Base-by-base conservation (phyloP, 805 yeast genomes). In the Kregervanrija delftensis region DNA sequence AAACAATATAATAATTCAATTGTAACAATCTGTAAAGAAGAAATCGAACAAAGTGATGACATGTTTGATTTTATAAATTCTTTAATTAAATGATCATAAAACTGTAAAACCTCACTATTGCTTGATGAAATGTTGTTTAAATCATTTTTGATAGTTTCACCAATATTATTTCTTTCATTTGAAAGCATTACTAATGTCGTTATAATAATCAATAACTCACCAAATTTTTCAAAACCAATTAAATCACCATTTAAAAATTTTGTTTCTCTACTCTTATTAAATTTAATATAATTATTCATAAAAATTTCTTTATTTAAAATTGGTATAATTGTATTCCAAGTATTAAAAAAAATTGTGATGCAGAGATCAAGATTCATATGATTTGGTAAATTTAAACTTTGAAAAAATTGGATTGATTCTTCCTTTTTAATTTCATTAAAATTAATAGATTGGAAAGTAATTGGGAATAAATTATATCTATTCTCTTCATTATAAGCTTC, bases 261-360 rank as follows among this genome's bases (percentile, higher is more conserved):
- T 30, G 55, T 43, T 48, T 78, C 83, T 30, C 79, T 55, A 13
- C 77, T 63, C 39, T 66, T 64, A 16, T 67, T 64, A 39, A 81
- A 70, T 28, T 61, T 65, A 28, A 69, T 54, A 58, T 85, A 87
- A 49, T 78, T 77, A 16, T 68, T 66, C 57, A 83, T 68, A 55
- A 89, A 89, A n/a, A 78, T 72, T 37, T 76, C 76, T 50, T 79
- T 78, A 59, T 86, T 86, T 43, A 89, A 57, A 12, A 86, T 69
- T 0, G 96, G 95, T 16, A 82, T 68, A 5, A 78, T 63, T 22
- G 75, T 71, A 30, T 85, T 82, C 95, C 96, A 89, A 46, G 83
- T 82, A 49, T 78, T 80, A 63, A 87, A 88, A 58, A 76, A 89
- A 3, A 78, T 59, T 0, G 83, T 73, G 14, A 85, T 73, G 30